Evolutionary conservation across 257 asterid genomes (phyloP).

Genomic region (Solanum raphanifolium): DNA sequence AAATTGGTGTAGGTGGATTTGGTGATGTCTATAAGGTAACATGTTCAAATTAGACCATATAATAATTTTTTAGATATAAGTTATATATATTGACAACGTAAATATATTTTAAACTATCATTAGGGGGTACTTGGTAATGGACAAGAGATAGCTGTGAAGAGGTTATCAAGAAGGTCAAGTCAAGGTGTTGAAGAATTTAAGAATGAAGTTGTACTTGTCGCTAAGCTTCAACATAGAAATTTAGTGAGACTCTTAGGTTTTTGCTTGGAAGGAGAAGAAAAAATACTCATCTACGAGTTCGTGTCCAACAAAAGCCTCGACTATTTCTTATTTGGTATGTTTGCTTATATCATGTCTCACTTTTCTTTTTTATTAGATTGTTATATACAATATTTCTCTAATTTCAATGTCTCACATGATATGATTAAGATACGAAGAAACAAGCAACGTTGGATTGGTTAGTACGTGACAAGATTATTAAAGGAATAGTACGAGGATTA

Average conservation of each 20-base stretch:
- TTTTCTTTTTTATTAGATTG: background rate
- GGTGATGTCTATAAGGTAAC: slow-evolving; percentile 1
- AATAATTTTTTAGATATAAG: background rate
- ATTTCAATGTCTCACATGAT: background rate
- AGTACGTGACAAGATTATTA: background rate
- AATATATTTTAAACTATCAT: background rate
- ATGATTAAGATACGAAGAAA: background rate
- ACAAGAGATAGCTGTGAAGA: too few species aligned
- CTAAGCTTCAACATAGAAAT: too few species aligned
- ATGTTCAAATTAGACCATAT: background rate
- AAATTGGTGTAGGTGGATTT: slow-evolving; percentile 2
- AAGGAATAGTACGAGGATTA: background rate
- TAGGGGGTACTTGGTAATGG: too few species aligned
- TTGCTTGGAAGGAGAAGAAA: too few species aligned
- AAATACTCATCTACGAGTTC: too few species aligned
- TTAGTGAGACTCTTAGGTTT: too few species aligned
- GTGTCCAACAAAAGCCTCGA: too few species aligned
- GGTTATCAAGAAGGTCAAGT: too few species aligned
- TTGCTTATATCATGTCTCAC: too few species aligned
- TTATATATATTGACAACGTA: background rate
- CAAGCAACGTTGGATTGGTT: background rate
- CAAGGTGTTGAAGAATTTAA: too few species aligned
- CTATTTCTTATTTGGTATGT: too few species aligned
- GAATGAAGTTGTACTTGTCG: too few species aligned
- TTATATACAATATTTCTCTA: background rate